phyloP scores from a whole-genome alignment of 2,329 filamentous ascomycete species.

The Aspergillus sergii region DNA sequence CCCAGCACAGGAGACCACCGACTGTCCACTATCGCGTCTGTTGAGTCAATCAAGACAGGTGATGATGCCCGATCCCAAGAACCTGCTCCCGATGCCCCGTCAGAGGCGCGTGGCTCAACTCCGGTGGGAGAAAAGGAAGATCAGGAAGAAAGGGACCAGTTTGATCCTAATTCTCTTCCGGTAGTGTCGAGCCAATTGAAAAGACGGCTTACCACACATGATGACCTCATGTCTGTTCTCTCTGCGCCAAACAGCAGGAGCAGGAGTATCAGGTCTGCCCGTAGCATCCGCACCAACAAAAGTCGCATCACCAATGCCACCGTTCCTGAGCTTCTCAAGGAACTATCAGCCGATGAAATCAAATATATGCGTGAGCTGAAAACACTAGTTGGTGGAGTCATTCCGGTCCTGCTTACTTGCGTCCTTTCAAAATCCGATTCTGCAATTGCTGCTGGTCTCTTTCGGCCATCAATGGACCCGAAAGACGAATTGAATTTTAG shows the following conservation, averaged over 20 bases:
- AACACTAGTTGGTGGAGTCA: constrained; percentile 90
- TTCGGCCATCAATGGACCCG: constrained; percentile 58
- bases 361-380: constrained; percentile 90
- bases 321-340: constrained; percentile 73
- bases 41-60: constrained; percentile 52
- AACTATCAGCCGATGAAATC: constrained; percentile 79
- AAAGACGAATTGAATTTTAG: constrained; percentile 67
- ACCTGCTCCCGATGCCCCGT: constrained; percentile 21
- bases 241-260: constrained; percentile 66
- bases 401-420: constrained; percentile 85
- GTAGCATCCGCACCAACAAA: constrained; percentile 75
- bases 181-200: constrained; percentile 59
- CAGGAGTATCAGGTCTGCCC: constrained; percentile 72
- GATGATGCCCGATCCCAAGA: constrained; percentile 22
- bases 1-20: constrained; percentile 56
- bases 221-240: constrained; percentile 89
- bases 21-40: constrained; percentile 62
- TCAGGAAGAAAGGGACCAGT: constrained; percentile 50
- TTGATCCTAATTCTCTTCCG: constrained; percentile 46
- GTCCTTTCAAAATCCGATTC: constrained; percentile 74
- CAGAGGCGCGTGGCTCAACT: constrained; percentile 25
- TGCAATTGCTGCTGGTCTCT: constrained; percentile 66
- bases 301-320: constrained; percentile 69
- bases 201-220: constrained; percentile 83
- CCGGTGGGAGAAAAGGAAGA: constrained; percentile 25